These are phyloP conservation scores for Catenaria anguillulae DNA, from an alignment of 371 early-diverging fungal genomes.

Conservation along the genomic window DNA sequence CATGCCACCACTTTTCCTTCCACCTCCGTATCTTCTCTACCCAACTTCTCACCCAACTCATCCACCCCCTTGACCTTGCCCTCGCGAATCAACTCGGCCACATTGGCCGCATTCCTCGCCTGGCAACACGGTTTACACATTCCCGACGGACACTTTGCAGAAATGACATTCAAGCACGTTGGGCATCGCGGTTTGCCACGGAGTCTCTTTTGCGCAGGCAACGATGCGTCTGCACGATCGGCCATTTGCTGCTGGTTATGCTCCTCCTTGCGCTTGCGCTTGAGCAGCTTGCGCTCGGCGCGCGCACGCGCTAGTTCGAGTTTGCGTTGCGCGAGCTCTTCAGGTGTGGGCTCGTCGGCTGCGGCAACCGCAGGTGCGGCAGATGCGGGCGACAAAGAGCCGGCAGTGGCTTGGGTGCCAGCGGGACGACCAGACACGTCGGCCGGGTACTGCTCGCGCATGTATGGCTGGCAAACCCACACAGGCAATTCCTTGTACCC, in stretches of 20 bases:
- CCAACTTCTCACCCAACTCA: too few species aligned
- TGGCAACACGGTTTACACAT: not conserved
- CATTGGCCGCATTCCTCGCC: not conserved
- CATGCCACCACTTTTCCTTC: not conserved
- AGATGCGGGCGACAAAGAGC: not conserved
- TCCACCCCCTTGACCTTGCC: not conserved
- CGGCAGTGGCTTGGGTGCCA: not conserved
- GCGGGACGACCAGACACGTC: not conserved
- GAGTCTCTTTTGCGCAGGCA: not conserved
- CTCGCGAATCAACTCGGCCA: not conserved
- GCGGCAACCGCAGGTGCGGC: not conserved
- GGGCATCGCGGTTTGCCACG: not conserved
- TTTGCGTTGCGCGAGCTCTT: not conserved
- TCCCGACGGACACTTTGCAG: not conserved
- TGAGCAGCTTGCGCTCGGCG: not conserved
- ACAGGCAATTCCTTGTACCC: constrained; percentile 5
- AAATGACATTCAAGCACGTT: not conserved
- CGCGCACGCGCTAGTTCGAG: not conserved
- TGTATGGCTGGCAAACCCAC: constrained; percentile 9
- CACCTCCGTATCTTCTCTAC: not conserved
- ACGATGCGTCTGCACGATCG: not conserved
- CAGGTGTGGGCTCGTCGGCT: not conserved
- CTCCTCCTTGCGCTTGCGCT: constrained; percentile 3
- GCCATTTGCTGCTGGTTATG: not conserved
- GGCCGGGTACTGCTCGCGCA: not conserved